Percentiles rank a stretch among this genome's conserved stretches.
Evolutionary conservation across 2,329 filamentous ascomycete species (phyloP).

Genomic region (Fusarium nurragi): DNA sequence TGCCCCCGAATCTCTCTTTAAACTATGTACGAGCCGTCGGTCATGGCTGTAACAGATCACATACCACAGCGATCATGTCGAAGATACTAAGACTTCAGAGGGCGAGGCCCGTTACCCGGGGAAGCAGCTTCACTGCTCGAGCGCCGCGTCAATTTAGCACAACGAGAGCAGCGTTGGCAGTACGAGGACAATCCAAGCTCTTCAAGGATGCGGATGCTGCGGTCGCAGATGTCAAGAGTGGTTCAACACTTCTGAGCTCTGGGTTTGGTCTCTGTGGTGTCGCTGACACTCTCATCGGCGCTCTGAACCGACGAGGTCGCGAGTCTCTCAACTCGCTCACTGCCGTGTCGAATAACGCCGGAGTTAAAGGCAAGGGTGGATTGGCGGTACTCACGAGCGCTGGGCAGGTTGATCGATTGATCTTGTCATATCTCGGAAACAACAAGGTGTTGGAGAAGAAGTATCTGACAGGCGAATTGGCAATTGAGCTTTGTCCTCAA

Average conservation of each 20-base stretch:
- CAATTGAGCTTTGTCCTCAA: constrained; percentile 80
- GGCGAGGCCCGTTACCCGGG: constrained; percentile 31
- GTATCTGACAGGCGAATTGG: constrained; percentile 78
- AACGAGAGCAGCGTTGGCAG: constrained; percentile 21
- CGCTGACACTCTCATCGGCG: constrained; percentile 77
- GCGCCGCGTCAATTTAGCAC: constrained; percentile 34
- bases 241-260: constrained; percentile 76
- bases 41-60: constrained; percentile 8
- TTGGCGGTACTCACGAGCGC: constrained; percentile 74
- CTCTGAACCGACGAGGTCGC: constrained; percentile 68
- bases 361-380: constrained; percentile 73
- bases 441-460: constrained; percentile 81
- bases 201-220: constrained; percentile 70
- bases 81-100: constrained; percentile 19
- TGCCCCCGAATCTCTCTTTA: constrained; percentile 30
- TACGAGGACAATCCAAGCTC: constrained; percentile 54
- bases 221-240: constrained; percentile 74
- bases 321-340: constrained; percentile 74
- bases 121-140: constrained; percentile 33
- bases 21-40: constrained; percentile 32
- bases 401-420: constrained; percentile 76
- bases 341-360: constrained; percentile 84
- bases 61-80: constrained; percentile 23
- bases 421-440: constrained; percentile 79
- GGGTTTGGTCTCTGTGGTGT: constrained; percentile 87